Percentiles rank a stretch among this genome's conserved stretches.
phyloP scores from a whole-genome alignment of 2,329 filamentous ascomycete species.

The Sporothrix humicola region DNA sequence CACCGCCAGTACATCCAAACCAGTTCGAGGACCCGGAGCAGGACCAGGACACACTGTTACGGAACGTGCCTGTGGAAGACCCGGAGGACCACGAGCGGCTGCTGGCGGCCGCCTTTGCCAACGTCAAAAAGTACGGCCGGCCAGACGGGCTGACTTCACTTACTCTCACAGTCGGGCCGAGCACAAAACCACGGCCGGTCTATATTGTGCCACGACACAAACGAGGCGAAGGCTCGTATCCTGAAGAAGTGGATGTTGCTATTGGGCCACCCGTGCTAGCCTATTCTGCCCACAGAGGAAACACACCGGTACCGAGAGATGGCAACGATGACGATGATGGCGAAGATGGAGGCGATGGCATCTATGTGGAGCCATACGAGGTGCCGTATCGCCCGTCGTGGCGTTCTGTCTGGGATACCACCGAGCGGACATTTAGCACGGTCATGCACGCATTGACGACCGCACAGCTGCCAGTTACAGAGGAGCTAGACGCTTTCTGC shows the following conservation, averaged over 20 bases:
- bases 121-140: not conserved
- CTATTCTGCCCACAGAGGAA: no score
- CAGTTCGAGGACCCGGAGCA: slow-evolving; percentile 15
- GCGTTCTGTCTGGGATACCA: slow-evolving; percentile 7
- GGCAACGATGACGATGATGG: not conserved
- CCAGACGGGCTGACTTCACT: not conserved
- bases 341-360: not conserved
- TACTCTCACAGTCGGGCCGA: not conserved
- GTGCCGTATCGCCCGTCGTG: slow-evolving; percentile 22
- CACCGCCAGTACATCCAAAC: not conserved
- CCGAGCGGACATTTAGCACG: slow-evolving; percentile 18
- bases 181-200: not conserved
- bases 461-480: slow-evolving; percentile 12
- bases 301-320: not conserved
- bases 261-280: not conserved
- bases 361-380: slow-evolving; percentile 7
- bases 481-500: slow-evolving; percentile 23
- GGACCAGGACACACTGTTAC: slow-evolving; percentile 22
- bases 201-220: slow-evolving; percentile 24
- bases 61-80: slow-evolving; percentile 5
- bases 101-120: slow-evolving; percentile 20
- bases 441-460: slow-evolving; percentile 16
- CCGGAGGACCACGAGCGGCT: slow-evolving; percentile 21
- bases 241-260: slow-evolving; percentile 2
- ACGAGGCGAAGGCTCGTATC: not conserved